Evolutionary conservation across 2,329 filamentous ascomycete genomes (phyloP).

Genomic region (Canariomyces notabilis): DNA sequence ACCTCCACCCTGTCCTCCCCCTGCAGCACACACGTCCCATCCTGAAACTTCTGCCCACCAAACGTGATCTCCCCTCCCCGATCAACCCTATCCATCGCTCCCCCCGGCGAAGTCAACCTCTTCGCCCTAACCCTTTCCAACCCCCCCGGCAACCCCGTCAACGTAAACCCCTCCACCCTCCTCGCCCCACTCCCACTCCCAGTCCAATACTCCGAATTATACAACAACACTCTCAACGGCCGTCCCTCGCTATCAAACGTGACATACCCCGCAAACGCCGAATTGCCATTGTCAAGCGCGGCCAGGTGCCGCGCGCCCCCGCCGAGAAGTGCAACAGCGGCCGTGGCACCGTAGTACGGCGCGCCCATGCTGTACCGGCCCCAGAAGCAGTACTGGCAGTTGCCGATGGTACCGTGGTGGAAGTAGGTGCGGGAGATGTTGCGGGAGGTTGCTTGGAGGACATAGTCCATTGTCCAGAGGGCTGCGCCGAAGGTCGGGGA

Average conservation of each 20-base stretch:
- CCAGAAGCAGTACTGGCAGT: slow-evolving; percentile 48
- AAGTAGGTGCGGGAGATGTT: slow-evolving; percentile 42
- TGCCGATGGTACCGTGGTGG: slow-evolving; percentile 48
- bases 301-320: slow-evolving; percentile 37
- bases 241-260: slow-evolving; percentile 35
- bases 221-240: slow-evolving; percentile 38
- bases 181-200: slow-evolving; percentile 30
- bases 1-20: slow-evolving; percentile 38
- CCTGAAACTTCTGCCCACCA: slow-evolving; percentile 42
- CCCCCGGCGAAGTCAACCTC: slow-evolving; percentile 30
- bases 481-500: slow-evolving; percentile 44
- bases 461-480: slow-evolving; percentile 48
- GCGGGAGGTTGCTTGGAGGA: slow-evolving; percentile 32
- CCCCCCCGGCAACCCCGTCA: slow-evolving; percentile 36
- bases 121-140: slow-evolving; percentile 32
- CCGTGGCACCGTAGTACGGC: slow-evolving; percentile 49
- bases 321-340: slow-evolving; percentile 42
- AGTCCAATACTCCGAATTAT: slow-evolving; percentile 41
- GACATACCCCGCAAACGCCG: slow-evolving; percentile 42
- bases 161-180: slow-evolving; percentile 35
- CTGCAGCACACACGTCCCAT: slow-evolving; percentile 40
- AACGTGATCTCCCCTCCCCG: slow-evolving; percentile 38
- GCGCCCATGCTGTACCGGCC: slow-evolving; percentile 44
- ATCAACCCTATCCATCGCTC: slow-evolving; percentile 41
- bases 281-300: slow-evolving; percentile 40